phyloP scores from a whole-genome alignment of 257 asterid species.

The Schizonepeta tenuifolia region DNA sequence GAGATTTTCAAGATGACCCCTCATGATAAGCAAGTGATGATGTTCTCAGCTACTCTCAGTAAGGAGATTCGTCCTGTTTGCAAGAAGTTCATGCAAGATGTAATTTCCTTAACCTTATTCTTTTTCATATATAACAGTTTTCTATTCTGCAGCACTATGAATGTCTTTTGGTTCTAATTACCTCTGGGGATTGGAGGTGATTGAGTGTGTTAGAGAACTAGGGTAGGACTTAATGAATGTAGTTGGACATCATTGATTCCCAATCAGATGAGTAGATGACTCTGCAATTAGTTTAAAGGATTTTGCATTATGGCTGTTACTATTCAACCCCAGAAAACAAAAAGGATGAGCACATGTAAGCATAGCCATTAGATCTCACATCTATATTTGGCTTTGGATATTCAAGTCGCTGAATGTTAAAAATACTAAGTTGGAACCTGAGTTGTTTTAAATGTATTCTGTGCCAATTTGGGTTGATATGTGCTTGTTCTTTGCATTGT shows the following conservation, averaged over 20 bases:
- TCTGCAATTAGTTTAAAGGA: not conserved
- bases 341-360: not conserved
- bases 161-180: not conserved
- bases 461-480: not conserved
- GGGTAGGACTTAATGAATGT: not conserved
- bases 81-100: conserved; percentile 92
- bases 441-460: not conserved
- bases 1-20: conserved; percentile 84
- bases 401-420: not conserved
- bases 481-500: conserved; percentile 24
- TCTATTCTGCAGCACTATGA: not conserved
- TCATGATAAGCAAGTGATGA: conserved; percentile 92
- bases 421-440: not conserved
- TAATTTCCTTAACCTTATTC: conserved; percentile 51
- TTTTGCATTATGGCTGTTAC: not conserved
- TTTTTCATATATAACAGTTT: not conserved
- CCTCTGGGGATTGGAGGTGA: not conserved
- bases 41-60: conserved; percentile 90
- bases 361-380: not conserved
- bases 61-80: conserved; percentile 89
- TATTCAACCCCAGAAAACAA: not conserved
- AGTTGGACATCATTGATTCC: not conserved
- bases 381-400: conserved; percentile 3
- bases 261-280: not conserved
- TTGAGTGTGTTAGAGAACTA: not conserved